Conservation (phyloP, 1,139 yeast species). For the Spathaspora jeffriesii region DNA sequence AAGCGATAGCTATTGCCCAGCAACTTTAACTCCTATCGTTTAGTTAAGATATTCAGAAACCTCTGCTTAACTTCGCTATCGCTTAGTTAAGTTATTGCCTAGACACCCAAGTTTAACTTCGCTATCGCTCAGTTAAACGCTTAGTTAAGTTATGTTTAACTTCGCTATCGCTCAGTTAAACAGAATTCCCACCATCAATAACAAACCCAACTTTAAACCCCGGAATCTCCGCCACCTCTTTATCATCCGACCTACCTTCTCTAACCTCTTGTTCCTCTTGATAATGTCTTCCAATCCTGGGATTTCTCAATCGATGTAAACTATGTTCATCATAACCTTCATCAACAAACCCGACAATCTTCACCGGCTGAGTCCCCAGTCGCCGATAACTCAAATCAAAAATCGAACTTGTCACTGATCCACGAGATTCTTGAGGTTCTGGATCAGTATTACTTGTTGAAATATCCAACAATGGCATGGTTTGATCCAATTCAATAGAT, state of each 20-base stretch:
- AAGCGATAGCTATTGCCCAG: too few relatives aligned
- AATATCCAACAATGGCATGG: constrained; percentile 36
- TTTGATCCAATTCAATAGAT: constrained; percentile 36
- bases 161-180: neutral
- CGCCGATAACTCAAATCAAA: constrained; percentile 24
- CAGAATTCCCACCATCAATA: constrained; percentile 10
- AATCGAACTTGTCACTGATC: constrained; percentile 29
- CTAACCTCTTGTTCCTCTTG: constrained; percentile 17
- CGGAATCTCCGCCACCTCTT: constrained; percentile 11
- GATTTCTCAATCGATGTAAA: constrained; percentile 31
- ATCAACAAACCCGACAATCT: constrained; percentile 11
- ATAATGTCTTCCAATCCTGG: constrained; percentile 36
- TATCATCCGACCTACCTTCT: constrained; percentile 24
- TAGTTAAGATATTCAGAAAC: too few relatives aligned
- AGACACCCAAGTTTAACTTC: too few relatives aligned
- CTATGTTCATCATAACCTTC: constrained; percentile 15
- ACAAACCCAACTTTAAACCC: constrained; percentile 22
- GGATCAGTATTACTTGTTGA: constrained; percentile 14
- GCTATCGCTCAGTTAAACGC: too few relatives aligned
- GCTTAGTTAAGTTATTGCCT: too few relatives aligned
- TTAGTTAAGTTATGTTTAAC: too few relatives aligned
- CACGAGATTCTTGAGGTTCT: constrained; percentile 10
- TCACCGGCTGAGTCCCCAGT: constrained; percentile 6
- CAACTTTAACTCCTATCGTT: too few relatives aligned
- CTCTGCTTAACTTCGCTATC: too few relatives aligned